Conservation (phyloP, 805 yeast genomes). For the Ogataea salicorniae region DNA sequence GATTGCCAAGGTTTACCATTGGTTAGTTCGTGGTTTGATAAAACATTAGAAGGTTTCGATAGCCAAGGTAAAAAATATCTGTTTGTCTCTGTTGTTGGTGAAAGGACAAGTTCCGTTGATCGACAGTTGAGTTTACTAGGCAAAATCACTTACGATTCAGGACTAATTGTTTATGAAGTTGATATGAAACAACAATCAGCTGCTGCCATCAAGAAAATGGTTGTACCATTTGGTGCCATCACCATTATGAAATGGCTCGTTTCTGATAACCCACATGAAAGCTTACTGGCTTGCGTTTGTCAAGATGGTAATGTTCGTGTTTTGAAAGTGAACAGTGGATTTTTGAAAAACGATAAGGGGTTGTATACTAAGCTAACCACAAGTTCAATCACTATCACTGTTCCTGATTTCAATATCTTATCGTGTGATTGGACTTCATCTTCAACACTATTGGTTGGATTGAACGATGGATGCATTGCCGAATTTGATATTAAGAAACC, state of each 20-base stretch:
- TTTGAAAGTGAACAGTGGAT: slow-evolving; percentile 17
- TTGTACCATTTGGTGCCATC: slow-evolving; percentile 21
- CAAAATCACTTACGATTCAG: slow-evolving; percentile 13
- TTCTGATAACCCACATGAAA: slow-evolving; percentile 7
- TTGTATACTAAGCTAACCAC: slow-evolving; percentile 8
- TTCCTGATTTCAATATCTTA: slow-evolving; percentile 16
- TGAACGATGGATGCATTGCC: slow-evolving; percentile 25
- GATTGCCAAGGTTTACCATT: slow-evolving; percentile 31
- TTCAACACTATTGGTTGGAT: slow-evolving; percentile 21
- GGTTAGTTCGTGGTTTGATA: slow-evolving; percentile 22
- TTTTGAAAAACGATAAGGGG: slow-evolving; percentile 4
- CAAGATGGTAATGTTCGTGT: slow-evolving; percentile 25
- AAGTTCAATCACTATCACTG: slow-evolving; percentile 15
- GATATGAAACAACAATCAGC: slow-evolving; percentile 3
- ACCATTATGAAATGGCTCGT: slow-evolving; percentile 24
- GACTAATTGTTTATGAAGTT: slow-evolving; percentile 21
- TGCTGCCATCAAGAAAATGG: slow-evolving; percentile 10
- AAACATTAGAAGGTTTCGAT: slow-evolving; percentile 9
- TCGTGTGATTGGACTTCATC: slow-evolving; percentile 28
- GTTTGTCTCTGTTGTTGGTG: slow-evolving; percentile 23
- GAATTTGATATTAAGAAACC: slow-evolving; percentile 21
- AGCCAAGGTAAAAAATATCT: slow-evolving; percentile 17
- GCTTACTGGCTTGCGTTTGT: slow-evolving; percentile 23
- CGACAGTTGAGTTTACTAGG: slow-evolving; percentile 14
- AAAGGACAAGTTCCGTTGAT: slow-evolving; percentile 8